Evolutionary conservation across 177 flowering plant genomes (phyloP), one percentile per base, ranked within the genome.

Genomic region (Telopea speciosissima): DNA sequence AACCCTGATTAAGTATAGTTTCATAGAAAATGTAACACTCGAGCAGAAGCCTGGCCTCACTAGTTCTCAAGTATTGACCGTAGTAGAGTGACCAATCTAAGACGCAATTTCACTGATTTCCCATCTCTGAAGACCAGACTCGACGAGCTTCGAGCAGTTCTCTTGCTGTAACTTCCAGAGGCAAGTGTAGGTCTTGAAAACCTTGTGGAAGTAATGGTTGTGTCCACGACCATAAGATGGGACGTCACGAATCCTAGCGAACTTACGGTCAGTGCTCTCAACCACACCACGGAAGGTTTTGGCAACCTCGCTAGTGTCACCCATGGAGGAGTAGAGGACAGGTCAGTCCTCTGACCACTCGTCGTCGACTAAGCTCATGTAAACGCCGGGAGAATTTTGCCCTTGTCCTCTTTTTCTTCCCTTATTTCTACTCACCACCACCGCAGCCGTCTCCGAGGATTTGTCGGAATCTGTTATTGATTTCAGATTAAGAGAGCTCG

Each of bases 51-150:
- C 97, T 71, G 1, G 87, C 80, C 78, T 90, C 91, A 72, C 98
- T 88, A 45, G 87, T 88, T 82, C 93, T 77, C 86, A 83, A 79
- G 74, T 93, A 93, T 88, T 89, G 98, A 16, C 80, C 82, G 79
- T 82, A 93, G 78, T 93, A 93, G 9, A 93, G 86, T 85, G 98
- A 22, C 95, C 98, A 77, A 93, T 93, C 72, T 95, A 83, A 61
- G 92, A 87, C 12, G 98, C 97, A 84, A 93, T 91, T 83, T 93
- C 98, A 23, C 98, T 97, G 69, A 93, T 93, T 65, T 93, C 97
- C 93, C 92, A 88, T 22, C 98, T 84, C 76, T 87, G 86, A 21
- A 93, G 80, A 3, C 98, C 98, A 28, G 89, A 73, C 66, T 78
- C 85, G n/a, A 89, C 86, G 23, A 93, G 86, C 72, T 72, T 81